These are phyloP conservation scores for Phytophthora macrochlamydospora DNA, from an alignment of 352 stramenopile species.

Conservation along the genomic window DNA sequence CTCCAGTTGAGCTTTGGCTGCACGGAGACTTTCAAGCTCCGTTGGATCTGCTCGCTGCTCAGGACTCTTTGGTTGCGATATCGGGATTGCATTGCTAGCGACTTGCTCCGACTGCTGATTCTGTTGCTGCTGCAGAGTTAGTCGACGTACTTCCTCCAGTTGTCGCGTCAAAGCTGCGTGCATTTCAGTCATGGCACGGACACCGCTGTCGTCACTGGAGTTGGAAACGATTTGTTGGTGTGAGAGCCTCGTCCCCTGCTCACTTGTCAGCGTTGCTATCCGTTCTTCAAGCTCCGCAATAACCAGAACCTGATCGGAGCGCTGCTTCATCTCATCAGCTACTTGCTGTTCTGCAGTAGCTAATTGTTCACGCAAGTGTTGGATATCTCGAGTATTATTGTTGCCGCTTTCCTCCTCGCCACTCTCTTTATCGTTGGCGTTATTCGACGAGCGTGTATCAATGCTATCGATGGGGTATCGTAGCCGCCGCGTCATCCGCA, in stretches of 20 bases:
- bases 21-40: slow-evolving; percentile 23
- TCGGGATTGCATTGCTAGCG: slow-evolving; percentile 1
- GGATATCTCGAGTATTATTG: slow-evolving; percentile 4
- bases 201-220: slow-evolving; percentile 14
- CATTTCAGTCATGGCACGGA: slow-evolving; percentile 35
- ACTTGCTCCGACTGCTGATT: slow-evolving; percentile 5
- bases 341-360: slow-evolving; percentile 20
- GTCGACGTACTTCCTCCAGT: slow-evolving; percentile 46
- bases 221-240: not conserved
- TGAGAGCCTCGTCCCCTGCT: slow-evolving; percentile 8
- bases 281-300: slow-evolving; percentile 23
- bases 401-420: not conserved
- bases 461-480: slow-evolving; percentile 4
- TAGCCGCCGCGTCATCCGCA: slow-evolving; percentile 27
- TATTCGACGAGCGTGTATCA: not conserved
- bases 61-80: not conserved
- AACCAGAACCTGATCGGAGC: slow-evolving; percentile 20
- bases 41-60: not conserved
- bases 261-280: slow-evolving; percentile 9
- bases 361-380: slow-evolving; percentile 11
- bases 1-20: slow-evolving; percentile 46
- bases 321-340: slow-evolving; percentile 24
- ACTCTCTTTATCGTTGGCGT: slow-evolving; percentile 1
- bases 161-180: slow-evolving; percentile 48
- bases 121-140: slow-evolving; percentile 27